These are phyloP conservation scores for Aspergillus aculeatinus DNA, from an alignment of 2,329 filamentous ascomycete species.

Conservation along the genomic window DNA sequence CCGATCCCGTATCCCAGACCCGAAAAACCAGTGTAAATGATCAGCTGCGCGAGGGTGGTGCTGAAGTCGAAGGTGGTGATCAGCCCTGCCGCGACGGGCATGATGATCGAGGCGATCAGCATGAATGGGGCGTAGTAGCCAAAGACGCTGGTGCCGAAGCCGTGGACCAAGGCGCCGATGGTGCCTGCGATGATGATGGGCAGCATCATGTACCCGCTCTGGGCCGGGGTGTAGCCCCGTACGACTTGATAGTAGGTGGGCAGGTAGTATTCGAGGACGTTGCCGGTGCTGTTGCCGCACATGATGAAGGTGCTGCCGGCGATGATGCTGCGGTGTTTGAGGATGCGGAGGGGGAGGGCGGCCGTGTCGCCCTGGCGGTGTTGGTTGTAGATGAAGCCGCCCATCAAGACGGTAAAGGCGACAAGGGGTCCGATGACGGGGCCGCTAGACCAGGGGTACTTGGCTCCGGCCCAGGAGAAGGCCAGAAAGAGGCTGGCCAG, in stretches of 20 bases:
- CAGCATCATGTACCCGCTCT: conserved; percentile 30
- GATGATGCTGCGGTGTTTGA: conserved; percentile 30
- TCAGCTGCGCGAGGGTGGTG: conserved; percentile 24
- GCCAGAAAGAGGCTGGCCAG: conserved; percentile 30
- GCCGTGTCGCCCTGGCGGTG: conserved; percentile 31
- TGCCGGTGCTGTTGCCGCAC: conserved; percentile 25
- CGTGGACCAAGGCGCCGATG: conserved; percentile 22
- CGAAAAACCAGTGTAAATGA: conserved; percentile 28
- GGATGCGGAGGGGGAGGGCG: conserved; percentile 33
- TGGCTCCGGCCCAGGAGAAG: conserved; percentile 37
- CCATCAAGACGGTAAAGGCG: conserved; percentile 31
- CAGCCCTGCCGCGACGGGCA: conserved; percentile 36
- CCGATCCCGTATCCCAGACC: conserved; percentile 35
- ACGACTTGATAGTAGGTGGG: conserved; percentile 39
- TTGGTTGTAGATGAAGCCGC: conserved; percentile 34
- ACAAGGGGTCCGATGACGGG: conserved; percentile 36
- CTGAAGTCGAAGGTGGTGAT: conserved; percentile 31
- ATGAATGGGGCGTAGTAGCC: conserved; percentile 41
- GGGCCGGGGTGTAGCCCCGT: conserved; percentile 18
- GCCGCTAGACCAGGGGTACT: conserved; percentile 35
- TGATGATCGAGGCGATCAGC: conserved; percentile 30
- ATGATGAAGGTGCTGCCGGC: conserved; percentile 24
- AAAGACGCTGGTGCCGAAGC: conserved; percentile 21
- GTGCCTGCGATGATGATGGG: conserved; percentile 26
- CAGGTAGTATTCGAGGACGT: conserved; percentile 30